These are phyloP conservation scores for Aspergillus texensis DNA, from an alignment of 2,329 filamentous ascomycete species.

Conservation along the genomic window DNA sequence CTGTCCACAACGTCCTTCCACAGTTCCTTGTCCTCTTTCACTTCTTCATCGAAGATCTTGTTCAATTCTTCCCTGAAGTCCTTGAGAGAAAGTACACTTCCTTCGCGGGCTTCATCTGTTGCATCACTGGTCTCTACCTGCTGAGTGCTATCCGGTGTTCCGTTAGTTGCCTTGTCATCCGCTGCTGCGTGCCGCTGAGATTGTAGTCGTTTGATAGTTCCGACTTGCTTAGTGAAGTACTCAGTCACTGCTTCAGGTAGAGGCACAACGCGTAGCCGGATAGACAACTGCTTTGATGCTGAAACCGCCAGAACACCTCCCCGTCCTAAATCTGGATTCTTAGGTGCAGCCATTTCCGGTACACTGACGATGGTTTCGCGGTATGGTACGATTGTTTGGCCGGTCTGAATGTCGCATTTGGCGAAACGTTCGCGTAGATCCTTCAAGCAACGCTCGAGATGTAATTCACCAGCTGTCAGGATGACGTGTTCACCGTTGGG, in stretches of 20 bases:
- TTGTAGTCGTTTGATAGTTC: conserved; percentile 78
- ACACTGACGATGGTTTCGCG: conserved; percentile 86
- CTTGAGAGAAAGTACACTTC: conserved; percentile 66
- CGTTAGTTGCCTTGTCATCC: conserved; percentile 40
- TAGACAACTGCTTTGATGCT: conserved; percentile 80
- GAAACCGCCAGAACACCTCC: conserved; percentile 76
- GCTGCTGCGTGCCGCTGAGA: conserved; percentile 65
- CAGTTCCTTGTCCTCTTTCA: conserved; percentile 71
- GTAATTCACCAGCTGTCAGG: conserved; percentile 88
- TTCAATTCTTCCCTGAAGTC: conserved; percentile 78
- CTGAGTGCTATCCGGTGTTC: conserved; percentile 43
- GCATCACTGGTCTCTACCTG: conserved; percentile 51
- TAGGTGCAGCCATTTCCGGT: conserved; percentile 88
- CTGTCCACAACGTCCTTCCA: conserved; percentile 78
- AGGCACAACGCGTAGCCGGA: conserved; percentile 76
- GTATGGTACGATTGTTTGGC: conserved; percentile 93
- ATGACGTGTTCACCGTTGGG: conserved; percentile 93
- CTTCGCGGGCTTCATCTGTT: conserved; percentile 58
- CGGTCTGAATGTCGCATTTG: conserved; percentile 89
- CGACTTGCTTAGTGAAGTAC: conserved; percentile 78
- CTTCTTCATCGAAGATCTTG: conserved; percentile 63
- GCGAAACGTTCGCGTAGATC: conserved; percentile 92
- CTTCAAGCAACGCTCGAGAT: conserved; percentile 90
- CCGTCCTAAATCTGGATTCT: conserved; percentile 81
- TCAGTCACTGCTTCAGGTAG: conserved; percentile 78